Conservation (phyloP, 148 eudicot species). For the Amaranthus cruentus region DNA sequence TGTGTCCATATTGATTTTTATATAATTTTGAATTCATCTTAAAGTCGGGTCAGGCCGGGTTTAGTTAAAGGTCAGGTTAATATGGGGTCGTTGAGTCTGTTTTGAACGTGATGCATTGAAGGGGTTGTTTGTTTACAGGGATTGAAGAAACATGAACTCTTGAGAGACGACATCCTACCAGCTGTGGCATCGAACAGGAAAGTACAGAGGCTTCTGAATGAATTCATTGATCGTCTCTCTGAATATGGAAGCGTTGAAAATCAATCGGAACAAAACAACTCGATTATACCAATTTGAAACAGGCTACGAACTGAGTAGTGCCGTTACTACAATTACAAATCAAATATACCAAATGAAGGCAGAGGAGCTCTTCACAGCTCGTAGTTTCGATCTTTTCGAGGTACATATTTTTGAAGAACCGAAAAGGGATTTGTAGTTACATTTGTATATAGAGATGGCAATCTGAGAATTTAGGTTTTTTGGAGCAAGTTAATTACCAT, state of each 20-base stretch:
- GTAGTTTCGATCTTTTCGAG: background rate
- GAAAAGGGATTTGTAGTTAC: background rate
- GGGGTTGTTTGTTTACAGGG: slow-evolving; percentile 44
- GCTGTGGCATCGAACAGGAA: slow-evolving; percentile 93
- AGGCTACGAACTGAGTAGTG: slow-evolving; percentile 21
- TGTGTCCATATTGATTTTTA: too few relatives aligned
- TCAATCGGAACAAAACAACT: slow-evolving; percentile 21
- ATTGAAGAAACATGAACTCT: slow-evolving; percentile 82
- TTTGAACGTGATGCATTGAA: background rate
- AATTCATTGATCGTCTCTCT: slow-evolving; percentile 89
- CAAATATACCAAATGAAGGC: slow-evolving; percentile 7
- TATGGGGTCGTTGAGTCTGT: too few relatives aligned
- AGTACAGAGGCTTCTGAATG: slow-evolving; percentile 85
- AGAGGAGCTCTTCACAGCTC: slow-evolving; percentile 25
- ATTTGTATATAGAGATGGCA: slow-evolving; percentile 14
- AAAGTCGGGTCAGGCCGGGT: too few relatives aligned
- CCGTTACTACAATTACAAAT: background rate
- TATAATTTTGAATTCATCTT: too few relatives aligned
- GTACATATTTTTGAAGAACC: background rate
- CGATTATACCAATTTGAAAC: slow-evolving; percentile 18
- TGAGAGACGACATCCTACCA: slow-evolving; percentile 92
- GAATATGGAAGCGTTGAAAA: slow-evolving; percentile 55
- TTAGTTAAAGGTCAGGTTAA: too few relatives aligned
- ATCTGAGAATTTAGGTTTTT: too few relatives aligned
- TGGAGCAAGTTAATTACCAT: too few relatives aligned